Evolutionary conservation across 2,329 filamentous ascomycete genomes (phyloP).

Genomic region (Neophaeococcomyces mojaviensis): DNA sequence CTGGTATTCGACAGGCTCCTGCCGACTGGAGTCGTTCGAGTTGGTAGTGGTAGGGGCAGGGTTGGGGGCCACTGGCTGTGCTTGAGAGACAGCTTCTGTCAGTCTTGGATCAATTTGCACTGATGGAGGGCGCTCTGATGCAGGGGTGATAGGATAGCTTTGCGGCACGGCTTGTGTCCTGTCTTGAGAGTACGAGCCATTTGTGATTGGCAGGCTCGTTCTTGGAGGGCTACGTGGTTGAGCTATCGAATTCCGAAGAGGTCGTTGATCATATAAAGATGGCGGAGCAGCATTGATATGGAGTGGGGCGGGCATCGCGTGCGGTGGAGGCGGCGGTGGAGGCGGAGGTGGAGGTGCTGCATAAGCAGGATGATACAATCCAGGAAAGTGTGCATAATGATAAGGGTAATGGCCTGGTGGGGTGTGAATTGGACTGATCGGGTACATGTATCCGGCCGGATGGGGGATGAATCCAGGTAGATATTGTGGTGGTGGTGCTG

Average conservation of each 20-base stretch:
- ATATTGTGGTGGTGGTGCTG: constrained; percentile 33
- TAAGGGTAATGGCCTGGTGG: constrained; percentile 30
- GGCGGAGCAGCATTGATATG: constrained; percentile 19
- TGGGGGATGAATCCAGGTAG: constrained; percentile 26
- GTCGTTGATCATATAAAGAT: constrained; percentile 21
- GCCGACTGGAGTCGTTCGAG: constrained; percentile 8
- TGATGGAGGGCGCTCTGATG: constrained; percentile 1
- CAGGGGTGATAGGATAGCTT: constrained; percentile 6
- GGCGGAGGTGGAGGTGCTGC: constrained; percentile 8
- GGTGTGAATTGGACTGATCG: constrained; percentile 38
- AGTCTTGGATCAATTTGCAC: constrained; percentile 29
- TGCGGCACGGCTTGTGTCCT: not conserved
- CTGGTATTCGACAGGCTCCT: constrained; percentile 16
- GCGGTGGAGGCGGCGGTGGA: constrained; percentile 13
- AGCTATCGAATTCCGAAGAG: constrained; percentile 11
- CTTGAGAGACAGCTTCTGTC: constrained; percentile 11
- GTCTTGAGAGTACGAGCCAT: constrained; percentile 5
- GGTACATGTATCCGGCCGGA: constrained; percentile 33
- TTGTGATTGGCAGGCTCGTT: not conserved
- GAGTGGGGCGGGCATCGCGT: constrained; percentile 4
- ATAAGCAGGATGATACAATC: constrained; percentile 15
- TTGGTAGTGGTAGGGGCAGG: not conserved
- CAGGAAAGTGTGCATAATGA: constrained; percentile 15
- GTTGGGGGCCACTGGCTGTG: not conserved
- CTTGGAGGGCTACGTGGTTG: not conserved